phyloP scores from a whole-genome alignment of 202 grass and related monocot species.

The Cymbopogon flexuosus region DNA sequence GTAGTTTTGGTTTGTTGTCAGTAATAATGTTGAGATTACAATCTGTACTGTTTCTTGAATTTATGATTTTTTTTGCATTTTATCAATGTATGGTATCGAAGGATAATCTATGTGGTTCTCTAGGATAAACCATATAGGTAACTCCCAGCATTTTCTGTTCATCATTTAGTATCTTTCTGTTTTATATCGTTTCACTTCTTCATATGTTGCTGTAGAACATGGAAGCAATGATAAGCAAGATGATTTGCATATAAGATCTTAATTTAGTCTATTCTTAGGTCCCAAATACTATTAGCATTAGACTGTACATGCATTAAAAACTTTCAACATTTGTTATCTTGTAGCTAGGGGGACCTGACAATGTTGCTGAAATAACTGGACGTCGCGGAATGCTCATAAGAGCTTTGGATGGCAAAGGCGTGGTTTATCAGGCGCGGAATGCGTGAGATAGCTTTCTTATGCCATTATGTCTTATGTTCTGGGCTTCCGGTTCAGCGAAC shows the following conservation, averaged over 20 bases:
- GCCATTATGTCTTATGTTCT: slow-evolving; percentile 22
- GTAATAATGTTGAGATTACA: not conserved
- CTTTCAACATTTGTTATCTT: slow-evolving; percentile 37
- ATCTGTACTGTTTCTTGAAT: slow-evolving; percentile 6
- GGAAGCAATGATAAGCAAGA: not conserved
- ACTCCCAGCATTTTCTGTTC: not conserved
- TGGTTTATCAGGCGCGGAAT: slow-evolving; percentile 88
- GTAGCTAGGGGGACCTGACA: slow-evolving; percentile 88
- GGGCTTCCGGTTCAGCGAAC: slow-evolving; percentile 20
- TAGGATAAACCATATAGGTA: not conserved
- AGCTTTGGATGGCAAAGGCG: slow-evolving; percentile 76
- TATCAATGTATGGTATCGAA: slow-evolving; percentile 10
- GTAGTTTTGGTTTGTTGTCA: slow-evolving; percentile 36
- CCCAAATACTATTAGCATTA: not conserved
- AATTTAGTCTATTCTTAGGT: slow-evolving; percentile 14
- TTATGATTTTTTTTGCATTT: slow-evolving; percentile 21
- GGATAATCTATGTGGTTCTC: not conserved
- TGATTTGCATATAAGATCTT: slow-evolving; percentile 21
- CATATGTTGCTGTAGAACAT: not conserved
- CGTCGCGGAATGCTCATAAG: slow-evolving; percentile 89
- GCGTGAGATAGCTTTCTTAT: slow-evolving; percentile 66
- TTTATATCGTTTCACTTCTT: not conserved
- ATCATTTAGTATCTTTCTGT: not conserved
- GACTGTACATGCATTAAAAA: slow-evolving; percentile 27
- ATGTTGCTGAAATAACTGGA: slow-evolving; percentile 92